Conservation (phyloP, 2,329 filamentous ascomycete genomes). For the Pseudophaeomoniella oleicola region DNA sequence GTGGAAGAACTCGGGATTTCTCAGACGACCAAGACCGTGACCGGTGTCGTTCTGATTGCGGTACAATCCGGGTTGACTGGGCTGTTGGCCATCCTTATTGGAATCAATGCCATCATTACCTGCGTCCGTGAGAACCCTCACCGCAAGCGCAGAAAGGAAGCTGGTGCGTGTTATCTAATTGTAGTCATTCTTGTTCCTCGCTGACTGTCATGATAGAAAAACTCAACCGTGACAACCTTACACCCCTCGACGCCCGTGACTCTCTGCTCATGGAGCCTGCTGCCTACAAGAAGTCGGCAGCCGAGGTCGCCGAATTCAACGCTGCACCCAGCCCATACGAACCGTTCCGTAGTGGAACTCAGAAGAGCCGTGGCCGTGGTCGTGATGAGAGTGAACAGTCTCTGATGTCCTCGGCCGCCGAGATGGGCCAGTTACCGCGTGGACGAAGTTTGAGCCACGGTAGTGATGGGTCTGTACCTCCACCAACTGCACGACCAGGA, state of each 20-base stretch:
- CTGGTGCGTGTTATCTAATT: constrained; percentile 49
- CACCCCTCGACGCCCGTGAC: constrained; percentile 74
- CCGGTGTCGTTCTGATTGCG: constrained; percentile 84
- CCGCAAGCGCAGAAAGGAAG: constrained; percentile 72
- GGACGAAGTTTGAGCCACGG: neutral
- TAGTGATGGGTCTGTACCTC: neutral
- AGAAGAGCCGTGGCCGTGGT: constrained; percentile 4
- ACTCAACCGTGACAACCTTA: constrained; percentile 61
- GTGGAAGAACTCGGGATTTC: constrained; percentile 82
- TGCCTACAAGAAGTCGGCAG: constrained; percentile 21
- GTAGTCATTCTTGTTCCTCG: neutral
- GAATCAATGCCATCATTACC: constrained; percentile 72
- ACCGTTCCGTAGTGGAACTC: constrained; percentile 19
- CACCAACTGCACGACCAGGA: neutral
- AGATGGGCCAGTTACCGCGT: constrained; percentile 1
- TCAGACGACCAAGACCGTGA: constrained; percentile 86
- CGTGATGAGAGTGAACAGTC: constrained; percentile 8
- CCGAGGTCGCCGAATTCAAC: constrained; percentile 25
- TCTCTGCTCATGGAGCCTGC: constrained; percentile 60
- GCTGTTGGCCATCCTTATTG: constrained; percentile 71
- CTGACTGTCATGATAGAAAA: constrained; percentile 46
- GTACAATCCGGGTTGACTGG: constrained; percentile 76
- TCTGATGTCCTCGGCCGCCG: constrained; percentile 1
- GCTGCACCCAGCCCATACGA: constrained; percentile 21
- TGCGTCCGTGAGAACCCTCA: constrained; percentile 84